These are phyloP conservation scores for Candida peoriensis DNA, from an alignment of 805 yeast genomes.

Conservation along the genomic window DNA sequence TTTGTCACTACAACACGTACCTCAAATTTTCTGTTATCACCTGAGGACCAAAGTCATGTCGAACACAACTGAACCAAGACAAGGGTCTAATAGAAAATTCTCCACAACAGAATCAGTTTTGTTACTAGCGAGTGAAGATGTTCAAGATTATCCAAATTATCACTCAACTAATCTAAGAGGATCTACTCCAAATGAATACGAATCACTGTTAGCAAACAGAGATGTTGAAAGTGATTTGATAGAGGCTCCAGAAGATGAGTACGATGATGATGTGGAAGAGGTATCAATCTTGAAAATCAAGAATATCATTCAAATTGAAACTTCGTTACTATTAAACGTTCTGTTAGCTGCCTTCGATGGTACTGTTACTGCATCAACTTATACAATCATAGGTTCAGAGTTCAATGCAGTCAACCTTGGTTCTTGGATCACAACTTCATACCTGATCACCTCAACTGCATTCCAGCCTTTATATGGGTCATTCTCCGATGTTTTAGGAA, in stretches of 20 bases:
- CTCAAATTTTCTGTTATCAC: too few species aligned
- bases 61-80: too few species aligned
- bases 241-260: conserved; percentile 2
- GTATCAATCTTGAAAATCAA: conserved; percentile 15
- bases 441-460: conserved; percentile 35
- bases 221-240: not conserved
- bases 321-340: conserved; percentile 31
- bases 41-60: too few species aligned
- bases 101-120: conserved; percentile 12
- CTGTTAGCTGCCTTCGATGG: conserved; percentile 44
- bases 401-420: conserved; percentile 31
- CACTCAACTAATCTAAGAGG: not conserved
- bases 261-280: too few species aligned
- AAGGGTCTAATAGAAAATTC: conserved; percentile 5
- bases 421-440: conserved; percentile 39
- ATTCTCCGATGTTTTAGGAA: conserved; percentile 34
- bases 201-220: not conserved
- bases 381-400: conserved; percentile 40
- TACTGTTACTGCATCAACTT: conserved; percentile 44
- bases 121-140: conserved; percentile 14
- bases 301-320: conserved; percentile 29
- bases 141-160: conserved; percentile 5
- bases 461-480: conserved; percentile 39
- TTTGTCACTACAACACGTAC: too few species aligned
- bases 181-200: not conserved